These are phyloP conservation scores for Cordyceps farinosa DNA, from an alignment of 2,329 filamentous ascomycete species.

Conservation along the genomic window DNA sequence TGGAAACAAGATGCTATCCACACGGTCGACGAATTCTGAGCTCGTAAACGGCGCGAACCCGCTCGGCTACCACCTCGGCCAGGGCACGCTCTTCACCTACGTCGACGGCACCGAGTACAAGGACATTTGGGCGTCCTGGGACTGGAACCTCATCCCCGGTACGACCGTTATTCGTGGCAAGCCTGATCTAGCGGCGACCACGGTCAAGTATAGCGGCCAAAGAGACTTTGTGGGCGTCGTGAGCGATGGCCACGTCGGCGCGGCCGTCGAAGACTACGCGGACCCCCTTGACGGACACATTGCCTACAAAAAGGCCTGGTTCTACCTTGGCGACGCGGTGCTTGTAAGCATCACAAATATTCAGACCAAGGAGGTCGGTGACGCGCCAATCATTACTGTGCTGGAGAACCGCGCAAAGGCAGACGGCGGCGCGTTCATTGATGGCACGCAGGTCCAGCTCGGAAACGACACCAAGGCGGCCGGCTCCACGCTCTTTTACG, in stretches of 20 bases:
- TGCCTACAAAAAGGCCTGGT: constrained; percentile 25
- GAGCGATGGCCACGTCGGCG: constrained; percentile 23
- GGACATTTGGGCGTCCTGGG: constrained; percentile 25
- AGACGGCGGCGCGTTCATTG: constrained; percentile 17
- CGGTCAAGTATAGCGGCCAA: constrained; percentile 18
- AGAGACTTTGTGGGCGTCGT: constrained; percentile 26
- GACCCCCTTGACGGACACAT: constrained; percentile 22
- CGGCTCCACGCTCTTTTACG: constrained; percentile 21
- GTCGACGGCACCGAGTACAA: constrained; percentile 26
- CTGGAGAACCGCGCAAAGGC: constrained; percentile 24
- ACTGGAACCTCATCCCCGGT: constrained; percentile 26
- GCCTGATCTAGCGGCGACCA: constrained; percentile 15
- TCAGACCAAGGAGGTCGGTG: not conserved
- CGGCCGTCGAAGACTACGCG: constrained; percentile 22
- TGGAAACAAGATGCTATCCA: constrained; percentile 24
- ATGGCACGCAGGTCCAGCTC: constrained; percentile 14
- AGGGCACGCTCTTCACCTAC: constrained; percentile 25
- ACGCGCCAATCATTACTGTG: constrained; percentile 21
- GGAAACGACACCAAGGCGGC: not conserved
- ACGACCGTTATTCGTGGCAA: constrained; percentile 23
- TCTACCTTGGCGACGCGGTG: constrained; percentile 23
- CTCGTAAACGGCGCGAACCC: constrained; percentile 25
- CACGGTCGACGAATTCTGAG: constrained; percentile 23
- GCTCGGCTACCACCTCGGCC: constrained; percentile 24
- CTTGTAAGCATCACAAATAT: constrained; percentile 22